Conservation (phyloP, 1,284 basidiomycete genomes). For the Pseudozyma thailandica region DNA sequence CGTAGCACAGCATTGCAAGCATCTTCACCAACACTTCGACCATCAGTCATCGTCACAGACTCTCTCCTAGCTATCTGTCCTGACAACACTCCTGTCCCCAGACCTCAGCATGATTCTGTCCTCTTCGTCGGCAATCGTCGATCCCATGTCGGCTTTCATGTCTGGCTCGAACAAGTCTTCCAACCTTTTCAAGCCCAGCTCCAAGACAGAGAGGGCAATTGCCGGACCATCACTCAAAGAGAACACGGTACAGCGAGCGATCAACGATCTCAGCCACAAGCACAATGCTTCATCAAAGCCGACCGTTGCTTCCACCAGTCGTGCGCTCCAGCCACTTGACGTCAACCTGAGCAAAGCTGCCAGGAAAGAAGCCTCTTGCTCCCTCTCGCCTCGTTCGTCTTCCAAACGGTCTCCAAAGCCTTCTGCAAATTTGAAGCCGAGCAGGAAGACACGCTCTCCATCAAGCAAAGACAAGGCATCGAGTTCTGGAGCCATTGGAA, state of each 20-base stretch:
- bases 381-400: not conserved
- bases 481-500: conserved; percentile 4
- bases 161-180: conserved; percentile 2
- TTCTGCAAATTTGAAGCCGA: not conserved
- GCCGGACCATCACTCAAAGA: no score
- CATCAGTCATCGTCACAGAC: no score
- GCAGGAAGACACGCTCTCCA: conserved; percentile 22
- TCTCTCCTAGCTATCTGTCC: no score
- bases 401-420: conserved; percentile 11
- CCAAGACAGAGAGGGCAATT: not conserved
- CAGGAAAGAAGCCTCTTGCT: conserved; percentile 6
- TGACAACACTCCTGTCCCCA: not conserved
- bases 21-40: no score
- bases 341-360: conserved; percentile 19
- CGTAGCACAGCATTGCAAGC: not conserved
- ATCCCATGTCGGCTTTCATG: conserved; percentile 2
- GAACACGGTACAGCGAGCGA: not conserved
- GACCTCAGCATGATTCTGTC: conserved; percentile 26
- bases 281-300: not conserved
- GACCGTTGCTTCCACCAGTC: not conserved
- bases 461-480: conserved; percentile 9
- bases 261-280: conserved; percentile 13
- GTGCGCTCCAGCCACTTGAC: conserved; percentile 25
- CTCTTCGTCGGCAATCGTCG: not conserved
- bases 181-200: not conserved